These are phyloP conservation scores for Blastobotrys indianensis DNA, from an alignment of 1,139 yeast species.

Conservation along the genomic window DNA sequence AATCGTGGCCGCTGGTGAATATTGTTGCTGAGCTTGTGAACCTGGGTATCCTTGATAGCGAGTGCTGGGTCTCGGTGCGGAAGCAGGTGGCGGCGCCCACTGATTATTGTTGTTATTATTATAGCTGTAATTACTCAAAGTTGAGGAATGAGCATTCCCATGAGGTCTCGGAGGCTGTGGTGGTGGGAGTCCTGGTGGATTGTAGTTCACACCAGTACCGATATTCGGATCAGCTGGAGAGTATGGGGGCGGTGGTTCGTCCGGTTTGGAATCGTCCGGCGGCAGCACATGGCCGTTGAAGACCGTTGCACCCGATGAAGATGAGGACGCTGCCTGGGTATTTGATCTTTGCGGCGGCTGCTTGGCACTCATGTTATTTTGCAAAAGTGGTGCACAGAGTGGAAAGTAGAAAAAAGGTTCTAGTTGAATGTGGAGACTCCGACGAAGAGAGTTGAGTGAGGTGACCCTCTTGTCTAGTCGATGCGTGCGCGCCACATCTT, in stretches of 20 bases:
- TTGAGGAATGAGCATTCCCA: not conserved
- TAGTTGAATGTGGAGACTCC: too few species aligned
- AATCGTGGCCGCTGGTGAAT: not conserved
- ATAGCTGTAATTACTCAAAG: not conserved
- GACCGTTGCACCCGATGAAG: not conserved
- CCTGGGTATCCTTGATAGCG: conserved; percentile 1
- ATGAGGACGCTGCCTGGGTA: too few species aligned
- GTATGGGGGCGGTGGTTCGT: conserved; percentile 28
- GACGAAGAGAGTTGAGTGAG: too few species aligned
- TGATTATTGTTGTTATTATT: not conserved
- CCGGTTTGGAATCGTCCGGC: conserved; percentile 19
- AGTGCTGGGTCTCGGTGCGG: not conserved
- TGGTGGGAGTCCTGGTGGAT: not conserved
- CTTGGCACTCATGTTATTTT: too few species aligned
- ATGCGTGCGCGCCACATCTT: too few species aligned
- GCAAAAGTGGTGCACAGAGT: too few species aligned
- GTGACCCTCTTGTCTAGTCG: too few species aligned
- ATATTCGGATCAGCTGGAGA: conserved; percentile 14
- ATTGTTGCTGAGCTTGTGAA: not conserved
- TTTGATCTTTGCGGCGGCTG: too few species aligned
- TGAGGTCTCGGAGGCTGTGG: conserved; percentile 1
- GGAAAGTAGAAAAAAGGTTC: too few species aligned
- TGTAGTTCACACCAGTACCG: not conserved
- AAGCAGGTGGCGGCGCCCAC: not conserved
- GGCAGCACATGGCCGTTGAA: conserved; percentile 13